Evolutionary conservation across 2,329 filamentous ascomycete species (phyloP).

Genomic region (Capronia americana): DNA sequence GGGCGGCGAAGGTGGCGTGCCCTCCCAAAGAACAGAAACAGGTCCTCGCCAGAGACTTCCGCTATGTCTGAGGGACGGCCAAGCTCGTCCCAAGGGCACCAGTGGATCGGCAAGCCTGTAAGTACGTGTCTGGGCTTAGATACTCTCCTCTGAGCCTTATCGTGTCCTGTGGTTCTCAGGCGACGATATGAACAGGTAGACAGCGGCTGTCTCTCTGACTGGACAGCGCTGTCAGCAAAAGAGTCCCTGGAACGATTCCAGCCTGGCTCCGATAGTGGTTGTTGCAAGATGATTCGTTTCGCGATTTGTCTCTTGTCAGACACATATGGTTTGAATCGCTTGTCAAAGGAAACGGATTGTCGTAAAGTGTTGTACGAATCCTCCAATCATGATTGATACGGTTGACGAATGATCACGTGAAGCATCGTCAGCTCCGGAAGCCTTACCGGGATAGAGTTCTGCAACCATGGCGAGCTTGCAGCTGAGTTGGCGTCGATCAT

Average conservation of each 20-base stretch:
- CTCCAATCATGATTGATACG: slow-evolving; percentile 17
- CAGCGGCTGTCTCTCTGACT: background rate
- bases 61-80: background rate
- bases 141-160: background rate
- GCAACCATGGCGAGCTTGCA: slow-evolving; percentile 2
- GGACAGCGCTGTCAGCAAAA: background rate
- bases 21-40: background rate
- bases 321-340: slow-evolving; percentile 10
- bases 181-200: background rate
- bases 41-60: background rate
- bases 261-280: slow-evolving; percentile 1
- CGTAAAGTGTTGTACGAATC: slow-evolving; percentile 16
- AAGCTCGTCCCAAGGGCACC: background rate
- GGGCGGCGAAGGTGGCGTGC: background rate
- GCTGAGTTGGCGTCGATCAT: slow-evolving; percentile 7
- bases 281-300: slow-evolving; percentile 7
- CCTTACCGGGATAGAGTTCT: slow-evolving; percentile 8
- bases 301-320: slow-evolving; percentile 22
- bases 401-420: background rate
- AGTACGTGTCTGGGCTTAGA: too few species aligned
- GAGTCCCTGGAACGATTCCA: background rate
- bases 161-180: background rate
- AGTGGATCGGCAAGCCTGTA: background rate
- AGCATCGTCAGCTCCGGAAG: slow-evolving; percentile 5
- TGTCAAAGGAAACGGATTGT: slow-evolving; percentile 8